Evolutionary conservation across 768 basidiomycete species (phyloP), one percentile per base, ranked within the genome.

Genomic region (Zangia roseola): DNA sequence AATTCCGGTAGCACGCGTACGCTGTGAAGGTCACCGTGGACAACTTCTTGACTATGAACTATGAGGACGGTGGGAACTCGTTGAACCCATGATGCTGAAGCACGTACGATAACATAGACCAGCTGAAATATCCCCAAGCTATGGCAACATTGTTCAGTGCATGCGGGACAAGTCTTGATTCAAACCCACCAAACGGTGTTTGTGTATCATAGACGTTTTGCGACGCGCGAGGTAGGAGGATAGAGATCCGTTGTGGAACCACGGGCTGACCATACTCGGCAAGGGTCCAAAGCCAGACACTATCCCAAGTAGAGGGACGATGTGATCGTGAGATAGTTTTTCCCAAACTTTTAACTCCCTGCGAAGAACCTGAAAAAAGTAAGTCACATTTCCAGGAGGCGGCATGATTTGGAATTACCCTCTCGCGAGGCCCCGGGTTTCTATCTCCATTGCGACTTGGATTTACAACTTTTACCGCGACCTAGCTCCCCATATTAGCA

Each of bases 21-120:
- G 1, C 68, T 71, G 41, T 72, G 67, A 10, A 73, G 56, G 47
- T 74, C 70, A 9, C 69, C 70, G 43, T 73, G 72, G 2, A 69
- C 41, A 13, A 72, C 40, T 6, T 10, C 38, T 9, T 52, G 20
- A 24, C 21, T 28, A n/a, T 69, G 65, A 7, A 65, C 67, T 65
- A 19, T 39, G 37, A 4, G 2, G 3, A 5, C 14, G 10, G 23
- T 53, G 2, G 49, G 39, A n/a, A 37, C 10, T 13, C 16, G 10
- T 37, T 19, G 17, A 1, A 23, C 23, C 13, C 24, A 30, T 7
- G 13, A 5, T 7, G 10, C 17, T 43, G 8, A 21, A 25, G 16
- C 14, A 49, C 66, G 16, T 36, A 65, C 64, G 56, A 45, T 65
- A 53, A 16, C 16, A 19, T 17, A 65, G 49, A 25, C 67, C 64